Evolutionary conservation across 768 basidiomycete genomes (phyloP), one percentile per base, ranked within the genome.

Genomic region (Cyclocybe cylindracea): DNA sequence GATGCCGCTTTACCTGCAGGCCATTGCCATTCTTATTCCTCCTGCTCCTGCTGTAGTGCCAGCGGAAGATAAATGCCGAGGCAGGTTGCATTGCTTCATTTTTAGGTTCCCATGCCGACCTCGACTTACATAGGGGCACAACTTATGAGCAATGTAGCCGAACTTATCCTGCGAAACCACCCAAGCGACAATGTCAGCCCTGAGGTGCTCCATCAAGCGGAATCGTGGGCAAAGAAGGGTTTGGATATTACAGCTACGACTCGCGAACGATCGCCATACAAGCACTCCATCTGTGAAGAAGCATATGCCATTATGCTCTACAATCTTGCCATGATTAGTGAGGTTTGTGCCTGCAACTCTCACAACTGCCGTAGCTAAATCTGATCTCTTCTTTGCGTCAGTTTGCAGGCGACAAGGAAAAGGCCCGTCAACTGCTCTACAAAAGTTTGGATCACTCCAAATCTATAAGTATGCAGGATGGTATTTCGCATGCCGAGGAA

Each of bases 1-100:
- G 0, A 70, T 84, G 59, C 78, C 80, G 2, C 73, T 89, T 5
- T 88, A 88, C 64, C 70, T 86, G 8, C 84, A 85, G 54, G 84
- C 86, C 7, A 75, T 85, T 40, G 79, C 82, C 0, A 68, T 87
- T 16, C 74, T 89, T 41, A 70, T 87, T 11, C 83, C 82, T 3
- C 72, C 74, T 2, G 49, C 73, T n/a, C 70, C 74, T 1, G 61
- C 66, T 50, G 63, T 63, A 10, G 57, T 68, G 2, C 56, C 71
- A 0, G 57, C 69, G 1, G 80, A 84, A 53, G 80, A 87, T 53
- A 73, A 72, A 45, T 89, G 87, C 60, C 71, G 82, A 69, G 85
- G 86, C 85, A 13, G 37, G 61, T 45, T 47, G 19, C n/a, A 34
- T 37, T 4, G 16, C 18, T 18, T 46, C 31, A 31, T 44, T 9